Base-by-base conservation (phyloP, 2,329 filamentous ascomycete species). In the Chaetomiaceae sp. region DNA sequence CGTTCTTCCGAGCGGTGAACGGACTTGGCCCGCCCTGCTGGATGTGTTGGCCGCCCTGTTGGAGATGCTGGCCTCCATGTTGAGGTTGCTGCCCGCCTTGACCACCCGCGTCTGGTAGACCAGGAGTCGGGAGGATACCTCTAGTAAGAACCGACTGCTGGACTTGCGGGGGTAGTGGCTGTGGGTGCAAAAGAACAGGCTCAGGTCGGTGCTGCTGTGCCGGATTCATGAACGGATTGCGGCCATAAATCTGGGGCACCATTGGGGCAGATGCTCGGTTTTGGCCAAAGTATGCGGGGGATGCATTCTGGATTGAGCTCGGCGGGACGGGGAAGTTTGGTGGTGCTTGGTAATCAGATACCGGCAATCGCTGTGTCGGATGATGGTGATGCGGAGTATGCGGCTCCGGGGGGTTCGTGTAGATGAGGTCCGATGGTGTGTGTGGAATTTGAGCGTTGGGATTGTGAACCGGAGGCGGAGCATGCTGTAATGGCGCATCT, bases 381-480 rank as follows among this genome's bases (percentile, higher is more conserved):
- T 79, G 76, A 51, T 79, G 75, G 63, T 81, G 77, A 44, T 84
- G 81, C 6, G 83, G 81, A 37, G 78, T 80, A 36, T 71, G 73
- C 13, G 83, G 80, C 63, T 79, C 75, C 25, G 76, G 65, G 20
- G 76, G 73, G 23, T 78, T 73, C 5, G 67, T 65, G 46, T 74
- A 68, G 16, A 74, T 72, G 56, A 82, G 78, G 13, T 86, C 80
- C 29, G 80, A 66, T 8, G 81, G 78, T 5, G 79, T 81, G 46
- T 75, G 75, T 37, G 73, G 76, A 55, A 67, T 20, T n/a, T 58
- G 55, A n/a, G 36, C 16, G n/a, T 55, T 30, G 11, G 43, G 47
- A 23, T 51, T 48, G 9, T 43, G 45, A 16, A 25, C 23, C 32
- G 47, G 57, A 32, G 37, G 55, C 11, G 42, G 21, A 9, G 8